Base-by-base conservation (phyloP, 2,329 filamentous ascomycete species). In the Colletotrichum incanum region DNA sequence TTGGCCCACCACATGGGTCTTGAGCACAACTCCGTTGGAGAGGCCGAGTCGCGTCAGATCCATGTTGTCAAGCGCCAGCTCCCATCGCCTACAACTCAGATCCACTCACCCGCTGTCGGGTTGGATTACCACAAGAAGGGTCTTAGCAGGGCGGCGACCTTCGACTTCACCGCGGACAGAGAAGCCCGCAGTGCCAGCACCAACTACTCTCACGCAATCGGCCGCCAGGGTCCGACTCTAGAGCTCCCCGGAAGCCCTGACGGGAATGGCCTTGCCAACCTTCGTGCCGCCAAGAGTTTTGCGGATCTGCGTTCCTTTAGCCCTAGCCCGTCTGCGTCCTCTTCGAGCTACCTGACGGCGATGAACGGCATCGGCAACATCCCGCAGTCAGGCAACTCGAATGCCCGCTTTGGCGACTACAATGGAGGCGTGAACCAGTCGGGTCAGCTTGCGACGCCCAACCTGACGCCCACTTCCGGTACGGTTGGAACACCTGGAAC, bases 251-350 rank as follows among this genome's bases (percentile, higher is more conserved):
- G 94, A 75, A 95, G 94, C 78, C 94, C 90, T 23, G 90, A 92
- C 58, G 85, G 84, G 23, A 83, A 81, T 72, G 86, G 85, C 37
- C 91, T 92, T 41, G 90, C 93, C 59, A 93, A 94, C 79, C 90
- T 99, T 45, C 93, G 96, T 54, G 94, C 94, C 37, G 96, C 96
- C 74, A 98, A 98, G 86, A 98, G 96, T 62, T 98, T 98, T 80
- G 96, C 96, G 45, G 96, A 99, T 80, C 86, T 99, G 74, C 93
- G 96, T 75, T 97, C 95, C 1, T 98, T 97, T 84, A 98, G 95
- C 20, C 96, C 96, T 14, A 98, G 96, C 76, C 96, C 96, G 7
- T 96, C 94, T 3, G 92, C 93, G 9, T 98, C 96, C 16, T 94
- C 94, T 23, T 94, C 94, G 7, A 97, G 94, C 85, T 98, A 97